Conservation (phyloP, 1,139 yeast species). For the Geotrichum histeridarum region DNA sequence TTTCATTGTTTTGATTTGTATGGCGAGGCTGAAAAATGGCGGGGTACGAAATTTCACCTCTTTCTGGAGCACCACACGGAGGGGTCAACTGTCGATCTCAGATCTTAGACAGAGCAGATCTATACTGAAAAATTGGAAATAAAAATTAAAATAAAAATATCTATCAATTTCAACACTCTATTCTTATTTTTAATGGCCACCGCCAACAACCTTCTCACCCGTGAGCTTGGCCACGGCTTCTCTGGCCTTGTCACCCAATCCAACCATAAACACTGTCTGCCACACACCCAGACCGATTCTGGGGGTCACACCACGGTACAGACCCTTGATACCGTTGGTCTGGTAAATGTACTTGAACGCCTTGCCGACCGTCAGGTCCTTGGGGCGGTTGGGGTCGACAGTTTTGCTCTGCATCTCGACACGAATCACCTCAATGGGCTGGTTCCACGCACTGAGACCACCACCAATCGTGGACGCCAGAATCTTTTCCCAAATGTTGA, state of each 20-base stretch:
- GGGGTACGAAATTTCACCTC: too few relatives aligned
- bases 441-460: conserved; percentile 97
- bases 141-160: too few relatives aligned
- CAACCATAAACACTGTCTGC: conserved; percentile 99
- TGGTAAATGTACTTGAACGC: conserved; percentile 79
- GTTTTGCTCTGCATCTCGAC: conserved; percentile 97
- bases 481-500: conserved; percentile 74
- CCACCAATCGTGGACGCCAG: conserved; percentile 91
- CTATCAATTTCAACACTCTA: too few relatives aligned
- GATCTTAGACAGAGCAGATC: too few relatives aligned
- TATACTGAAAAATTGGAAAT: too few relatives aligned
- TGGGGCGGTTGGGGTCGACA: conserved; percentile 89
- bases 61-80: too few relatives aligned
- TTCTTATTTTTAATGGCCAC: conserved; percentile 8
- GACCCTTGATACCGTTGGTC: conserved; percentile 80
- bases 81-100: too few relatives aligned
- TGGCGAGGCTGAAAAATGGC: too few relatives aligned
- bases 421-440: conserved; percentile 95
- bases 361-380: conserved; percentile 73
- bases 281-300: conserved; percentile 94
- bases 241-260: conserved; percentile 88
- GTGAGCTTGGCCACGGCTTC: conserved; percentile 54
- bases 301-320: conserved; percentile 95
- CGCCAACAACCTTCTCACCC: conserved; percentile 40
- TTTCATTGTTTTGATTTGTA: too few relatives aligned